Evolutionary conservation across 2,329 filamentous ascomycete species (phyloP).

Genomic region (Exophiala lecanii-corni): DNA sequence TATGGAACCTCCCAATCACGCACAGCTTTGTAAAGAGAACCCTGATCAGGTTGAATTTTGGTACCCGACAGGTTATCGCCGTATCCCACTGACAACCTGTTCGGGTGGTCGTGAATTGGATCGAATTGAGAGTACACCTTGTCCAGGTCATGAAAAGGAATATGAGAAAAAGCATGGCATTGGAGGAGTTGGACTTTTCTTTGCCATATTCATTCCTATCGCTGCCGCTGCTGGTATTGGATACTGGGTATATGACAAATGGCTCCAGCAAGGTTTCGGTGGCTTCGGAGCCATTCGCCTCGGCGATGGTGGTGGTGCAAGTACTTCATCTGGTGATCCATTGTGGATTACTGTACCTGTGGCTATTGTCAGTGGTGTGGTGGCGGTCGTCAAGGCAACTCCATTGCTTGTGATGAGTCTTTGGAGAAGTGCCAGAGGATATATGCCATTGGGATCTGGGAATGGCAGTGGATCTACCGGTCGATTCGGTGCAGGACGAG

Average conservation of each 20-base stretch:
- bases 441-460: conserved; percentile 49
- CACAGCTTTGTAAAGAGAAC: conserved; percentile 55
- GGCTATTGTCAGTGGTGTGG: conserved; percentile 71
- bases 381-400: conserved; percentile 66
- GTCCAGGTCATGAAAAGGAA: conserved; percentile 75
- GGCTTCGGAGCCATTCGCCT: conserved; percentile 91
- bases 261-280: conserved; percentile 66
- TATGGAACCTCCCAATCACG: conserved; percentile 59
- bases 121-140: conserved; percentile 60
- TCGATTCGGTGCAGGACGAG: conserved; percentile 43
- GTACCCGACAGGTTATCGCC: conserved; percentile 81
- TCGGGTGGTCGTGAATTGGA: conserved; percentile 70
- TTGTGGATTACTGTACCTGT: conserved; percentile 80
- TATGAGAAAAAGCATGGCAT: conserved; percentile 69
- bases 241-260: conserved; percentile 58
- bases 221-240: conserved; percentile 66
- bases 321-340: conserved; percentile 55
- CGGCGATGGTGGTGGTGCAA: conserved; percentile 55
- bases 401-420: conserved; percentile 69
- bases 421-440: conserved; percentile 60
- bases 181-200: conserved; percentile 72
- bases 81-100: conserved; percentile 86
- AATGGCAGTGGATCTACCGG: conserved; percentile 39
- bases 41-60: conserved; percentile 72
- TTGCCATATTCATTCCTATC: conserved; percentile 75